Base-by-base conservation (phyloP, 2,329 filamentous ascomycete species). In the Claviceps pusilla region DNA sequence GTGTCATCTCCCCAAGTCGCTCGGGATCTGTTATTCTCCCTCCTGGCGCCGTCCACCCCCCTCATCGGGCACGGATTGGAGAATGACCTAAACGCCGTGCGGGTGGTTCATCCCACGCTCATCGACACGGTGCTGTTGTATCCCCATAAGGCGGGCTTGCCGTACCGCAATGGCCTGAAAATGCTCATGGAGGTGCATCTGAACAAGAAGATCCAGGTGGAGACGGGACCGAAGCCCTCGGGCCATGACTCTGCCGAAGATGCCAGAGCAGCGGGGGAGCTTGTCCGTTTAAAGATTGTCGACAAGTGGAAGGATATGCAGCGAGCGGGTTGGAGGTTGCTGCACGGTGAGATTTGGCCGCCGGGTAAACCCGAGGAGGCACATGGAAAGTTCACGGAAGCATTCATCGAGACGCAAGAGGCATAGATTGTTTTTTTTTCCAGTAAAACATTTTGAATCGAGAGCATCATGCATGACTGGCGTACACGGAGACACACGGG, bases 201-300 rank as follows among this genome's bases (percentile, higher is more conserved):
- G 7, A 77, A 83, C 55, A 76, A 83, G 31, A 79, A 83, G 53
- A 96, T 98, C 42, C 93, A 98, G 68, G 80, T 81, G 41, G 85
- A 83, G 47, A 78, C 56, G 59, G 69, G 68, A 0, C 69, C 67
- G 3, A 67, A 71, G 48, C 66, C 73, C 24, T 61, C 72, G 24
- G 93, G 93, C 0, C 93, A 98, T 67, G 93, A 98, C 70, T 95
- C 88, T 31, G 85, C 84, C 31, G 93, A 98, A 67, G 93, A 98
- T 65, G 89, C 93, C 0, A 78, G 84, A 49, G 87, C 90, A 0
- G 91, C 94, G 0, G 93, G 91, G 0, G 89, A 97, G 57, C 68
- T 98, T 52, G 87, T 95, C 0, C 74, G 86, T 49, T 75, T 82
- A 51, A 87, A 83, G 66, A 76, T 94, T 6, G 76, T 74, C 52